Evolutionary conservation across 306 rosid genomes (phyloP), one percentile per base, ranked within the genome.

Genomic region (Purshia tridentata): DNA sequence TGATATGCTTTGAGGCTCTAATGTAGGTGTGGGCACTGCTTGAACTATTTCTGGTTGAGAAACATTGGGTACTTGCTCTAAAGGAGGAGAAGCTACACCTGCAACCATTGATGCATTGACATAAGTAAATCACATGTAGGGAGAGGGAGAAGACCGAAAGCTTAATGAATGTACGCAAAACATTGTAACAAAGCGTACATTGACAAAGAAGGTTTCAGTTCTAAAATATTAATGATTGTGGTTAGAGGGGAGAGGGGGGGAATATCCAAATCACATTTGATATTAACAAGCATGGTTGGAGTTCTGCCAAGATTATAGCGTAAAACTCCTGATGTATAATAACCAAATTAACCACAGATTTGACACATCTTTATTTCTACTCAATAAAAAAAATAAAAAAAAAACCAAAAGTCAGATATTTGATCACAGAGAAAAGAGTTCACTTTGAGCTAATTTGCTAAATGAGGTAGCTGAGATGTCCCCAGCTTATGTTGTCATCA

Each of bases 71-170:
- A 73, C 69, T 69, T 69, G 87, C 39, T 84, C 88, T 73, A 56
- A 44, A 23, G 64, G 68, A 42, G 65, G 60, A 39, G 79, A 53
- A 77, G 73, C 82, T 61, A 68, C 85, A 75, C 76, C 92, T 86
- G 84, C 48, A 77, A 45, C 44, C 13, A 66, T 42, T 15, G 52
- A 22, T 10, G 35, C 64, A 60, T 37, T 70, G 71, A 76, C 19
- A 55, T 47, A 70, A 82, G 39, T 66, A 39, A 77, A 59, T 19
- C 72, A 67, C 35, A 72, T 11, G 22, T n/a, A 57, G 20, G 41
- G 16, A 67, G 9, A 4, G 15, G 5, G 12, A 67, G 22, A 8
- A 15, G 16, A 54, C 52, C 19, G 23, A 56, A 62, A 68, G 11
- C 7, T 39, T 10, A 55, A 6, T 2, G 70, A 67, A 20, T 10